Conservation (phyloP, 225 moss, liverwort and hornwort species). For the Marchantia paleacea region DNA sequence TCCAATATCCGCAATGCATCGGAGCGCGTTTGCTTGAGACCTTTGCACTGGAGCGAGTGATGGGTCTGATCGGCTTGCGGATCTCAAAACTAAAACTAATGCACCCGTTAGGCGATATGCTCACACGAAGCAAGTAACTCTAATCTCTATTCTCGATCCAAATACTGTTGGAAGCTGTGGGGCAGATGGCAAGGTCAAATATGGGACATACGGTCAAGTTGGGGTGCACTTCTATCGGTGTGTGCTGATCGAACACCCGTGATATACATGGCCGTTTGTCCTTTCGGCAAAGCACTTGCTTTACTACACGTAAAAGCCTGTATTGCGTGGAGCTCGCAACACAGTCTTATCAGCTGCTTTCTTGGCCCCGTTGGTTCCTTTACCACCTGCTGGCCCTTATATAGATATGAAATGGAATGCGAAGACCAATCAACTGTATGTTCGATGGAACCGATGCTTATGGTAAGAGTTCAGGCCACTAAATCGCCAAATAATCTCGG, state of each 20-base stretch:
- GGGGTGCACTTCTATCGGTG: conserved; percentile 45
- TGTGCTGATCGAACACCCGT: conserved; percentile 54
- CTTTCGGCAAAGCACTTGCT: conserved; percentile 44
- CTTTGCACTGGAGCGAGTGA: conserved; percentile 63
- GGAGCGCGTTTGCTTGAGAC: conserved; percentile 55
- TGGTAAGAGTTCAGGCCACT: background rate
- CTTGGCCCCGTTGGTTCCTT: conserved; percentile 55
- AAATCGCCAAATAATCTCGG: background rate
- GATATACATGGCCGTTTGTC: conserved; percentile 46
- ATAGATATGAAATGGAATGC: conserved; percentile 69
- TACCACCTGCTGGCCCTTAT: conserved; percentile 61
- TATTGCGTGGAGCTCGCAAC: conserved; percentile 60
- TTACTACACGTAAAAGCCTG: conserved; percentile 50
- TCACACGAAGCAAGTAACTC: conserved; percentile 55
- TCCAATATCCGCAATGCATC: conserved; percentile 60
- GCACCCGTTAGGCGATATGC: conserved; percentile 53
- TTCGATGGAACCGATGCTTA: conserved; percentile 57
- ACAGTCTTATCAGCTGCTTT: conserved; percentile 43
- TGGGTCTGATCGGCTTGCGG: conserved; percentile 61
- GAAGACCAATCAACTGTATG: conserved; percentile 56
- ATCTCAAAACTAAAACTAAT: conserved; percentile 55
- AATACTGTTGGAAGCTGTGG: conserved; percentile 55
- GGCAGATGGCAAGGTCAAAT: conserved; percentile 53
- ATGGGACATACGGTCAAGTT: conserved; percentile 53
- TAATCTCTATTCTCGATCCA: conserved; percentile 50